These are phyloP conservation scores for Thraustochytrium striatum DNA, from an alignment of 352 stramenopile species.

Conservation along the genomic window DNA sequence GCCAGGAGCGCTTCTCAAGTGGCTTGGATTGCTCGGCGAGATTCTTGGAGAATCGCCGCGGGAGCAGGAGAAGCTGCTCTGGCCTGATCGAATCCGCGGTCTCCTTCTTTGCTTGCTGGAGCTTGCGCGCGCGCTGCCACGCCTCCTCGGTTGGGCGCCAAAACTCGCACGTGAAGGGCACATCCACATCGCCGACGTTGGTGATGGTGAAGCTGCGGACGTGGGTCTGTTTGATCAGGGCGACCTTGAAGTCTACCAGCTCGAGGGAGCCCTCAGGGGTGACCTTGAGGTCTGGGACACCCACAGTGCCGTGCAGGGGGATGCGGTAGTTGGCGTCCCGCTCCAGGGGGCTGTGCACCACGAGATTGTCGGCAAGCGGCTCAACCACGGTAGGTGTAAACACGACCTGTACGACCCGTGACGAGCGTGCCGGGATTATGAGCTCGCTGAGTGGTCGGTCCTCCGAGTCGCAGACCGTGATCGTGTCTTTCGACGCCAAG, in stretches of 20 bases:
- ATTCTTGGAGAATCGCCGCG: no score
- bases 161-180: slow-evolving; percentile 41
- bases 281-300: slow-evolving; percentile 25
- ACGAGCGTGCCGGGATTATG: no score
- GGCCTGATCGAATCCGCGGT: no score
- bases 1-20: neutral
- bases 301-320: neutral
- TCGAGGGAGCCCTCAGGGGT: slow-evolving; percentile 18
- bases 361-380: neutral
- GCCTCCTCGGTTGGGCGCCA: slow-evolving; percentile 1
- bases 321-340: neutral
- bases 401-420: slow-evolving; percentile 2
- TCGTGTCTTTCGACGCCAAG: no score
- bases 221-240: slow-evolving; percentile 39
- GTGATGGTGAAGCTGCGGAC: slow-evolving; percentile 40
- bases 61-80: no score
- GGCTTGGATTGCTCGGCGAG: no score
- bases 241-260: slow-evolving; percentile 30
- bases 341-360: slow-evolving; percentile 12
- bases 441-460: no score
- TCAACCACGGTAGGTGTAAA: neutral
- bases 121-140: neutral
- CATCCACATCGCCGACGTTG: slow-evolving; percentile 43
- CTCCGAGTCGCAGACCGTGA: no score
- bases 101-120: no score